Evolutionary conservation across 2,329 filamentous ascomycete species (phyloP).

Genomic region (Helicocarpus griseus): DNA sequence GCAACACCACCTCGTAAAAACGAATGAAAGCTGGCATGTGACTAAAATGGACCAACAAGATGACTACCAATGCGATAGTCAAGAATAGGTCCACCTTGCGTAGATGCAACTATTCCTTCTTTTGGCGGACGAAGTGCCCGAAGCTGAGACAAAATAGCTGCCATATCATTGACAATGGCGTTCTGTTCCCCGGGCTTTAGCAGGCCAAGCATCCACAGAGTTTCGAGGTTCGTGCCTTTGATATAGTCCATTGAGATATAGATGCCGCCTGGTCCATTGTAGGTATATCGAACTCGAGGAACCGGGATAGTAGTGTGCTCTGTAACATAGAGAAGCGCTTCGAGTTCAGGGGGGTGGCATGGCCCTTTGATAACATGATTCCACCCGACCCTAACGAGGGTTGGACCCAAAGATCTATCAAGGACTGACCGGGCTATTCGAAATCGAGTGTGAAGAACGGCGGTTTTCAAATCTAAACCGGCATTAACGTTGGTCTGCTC

Average conservation of each 20-base stretch:
- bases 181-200: constrained; percentile 9
- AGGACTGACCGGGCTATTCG: constrained; percentile 9
- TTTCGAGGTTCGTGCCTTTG: constrained; percentile 8
- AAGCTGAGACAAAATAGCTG: constrained; percentile 10
- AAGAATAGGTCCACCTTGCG: constrained; percentile 10
- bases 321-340: constrained; percentile 11
- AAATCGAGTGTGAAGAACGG: constrained; percentile 9
- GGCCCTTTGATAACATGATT: constrained; percentile 8
- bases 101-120: constrained; percentile 9
- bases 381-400: constrained; percentile 7
- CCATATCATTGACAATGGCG: constrained; percentile 10
- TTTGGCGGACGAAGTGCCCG: constrained; percentile 7
- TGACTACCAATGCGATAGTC: constrained; percentile 11
- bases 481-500: too few relatives aligned
- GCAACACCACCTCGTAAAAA: constrained; percentile 10
- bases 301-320: constrained; percentile 11
- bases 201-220: constrained; percentile 11
- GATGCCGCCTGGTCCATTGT: constrained; percentile 10
- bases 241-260: constrained; percentile 11
- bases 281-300: constrained; percentile 9
- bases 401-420: constrained; percentile 8
- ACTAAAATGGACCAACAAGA: constrained; percentile 10
- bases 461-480: constrained; percentile 8
- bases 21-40: constrained; percentile 10
- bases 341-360: constrained; percentile 10